Conservation (phyloP, 331 rosid species). For the Malus hybrid region DNA sequence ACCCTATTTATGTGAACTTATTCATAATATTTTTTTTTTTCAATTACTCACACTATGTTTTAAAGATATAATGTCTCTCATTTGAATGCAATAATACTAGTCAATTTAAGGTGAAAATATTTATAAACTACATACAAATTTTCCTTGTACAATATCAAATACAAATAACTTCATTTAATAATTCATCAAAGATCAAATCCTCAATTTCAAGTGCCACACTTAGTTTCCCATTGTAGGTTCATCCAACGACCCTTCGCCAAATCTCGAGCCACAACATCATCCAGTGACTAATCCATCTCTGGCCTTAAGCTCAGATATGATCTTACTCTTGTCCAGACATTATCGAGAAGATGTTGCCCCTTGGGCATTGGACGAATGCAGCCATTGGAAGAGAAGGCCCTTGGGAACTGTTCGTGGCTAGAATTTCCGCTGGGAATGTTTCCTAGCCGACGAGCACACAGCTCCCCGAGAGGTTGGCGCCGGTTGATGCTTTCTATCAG, state of each 20-base stretch:
- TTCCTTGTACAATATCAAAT: too few species aligned
- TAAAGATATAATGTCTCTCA: too few species aligned
- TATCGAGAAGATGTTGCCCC: slow-evolving; percentile 49
- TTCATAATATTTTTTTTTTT: too few species aligned
- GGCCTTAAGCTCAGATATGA: slow-evolving; percentile 52
- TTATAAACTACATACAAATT: too few species aligned
- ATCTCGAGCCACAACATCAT: slow-evolving; percentile 67
- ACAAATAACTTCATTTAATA: slow-evolving; percentile 47
- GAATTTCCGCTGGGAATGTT: too few species aligned
- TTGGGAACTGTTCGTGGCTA: slow-evolving; percentile 29
- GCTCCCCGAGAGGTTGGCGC: too few species aligned
- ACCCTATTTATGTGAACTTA: too few species aligned
- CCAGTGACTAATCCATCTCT: slow-evolving; percentile 66
- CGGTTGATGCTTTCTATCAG: too few species aligned
- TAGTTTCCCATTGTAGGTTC: slow-evolving; percentile 64
- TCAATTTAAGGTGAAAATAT: too few species aligned
- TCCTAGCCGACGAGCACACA: too few species aligned
- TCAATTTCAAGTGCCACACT: slow-evolving; percentile 68
- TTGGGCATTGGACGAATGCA: slow-evolving; percentile 39
- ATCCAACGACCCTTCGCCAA: slow-evolving; percentile 60
- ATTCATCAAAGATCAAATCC: slow-evolving; percentile 58
- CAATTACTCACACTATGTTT: too few species aligned
- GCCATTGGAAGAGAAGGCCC: slow-evolving; percentile 34
- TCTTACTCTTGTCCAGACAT: slow-evolving; percentile 40
- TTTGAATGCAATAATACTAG: too few species aligned